These are phyloP conservation scores for Debaryomyces udenii DNA, from an alignment of 1,139 yeast species.

Conservation along the genomic window DNA sequence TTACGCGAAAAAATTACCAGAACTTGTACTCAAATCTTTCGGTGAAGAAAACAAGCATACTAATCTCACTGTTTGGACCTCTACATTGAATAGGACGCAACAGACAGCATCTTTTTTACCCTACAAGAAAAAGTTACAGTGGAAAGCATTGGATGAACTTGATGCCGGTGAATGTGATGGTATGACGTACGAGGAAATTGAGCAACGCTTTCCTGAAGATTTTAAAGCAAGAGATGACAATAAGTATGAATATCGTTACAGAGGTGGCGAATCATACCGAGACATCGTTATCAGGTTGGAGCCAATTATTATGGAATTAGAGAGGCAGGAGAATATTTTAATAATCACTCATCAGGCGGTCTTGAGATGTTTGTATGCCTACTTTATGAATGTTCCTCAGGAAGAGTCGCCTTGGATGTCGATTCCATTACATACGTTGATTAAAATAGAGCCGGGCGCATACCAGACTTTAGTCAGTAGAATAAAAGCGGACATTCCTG, in stretches of 20 bases:
- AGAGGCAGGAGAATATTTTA: conserved; percentile 92
- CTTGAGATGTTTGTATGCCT: conserved; percentile 92
- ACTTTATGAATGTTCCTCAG: conserved; percentile 97
- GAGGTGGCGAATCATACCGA: conserved; percentile 96
- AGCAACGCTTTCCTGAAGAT: conserved; percentile 84
- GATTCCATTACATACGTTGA: conserved; percentile 92
- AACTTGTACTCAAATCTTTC: conserved; percentile 70
- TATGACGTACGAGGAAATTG: conserved; percentile 30
- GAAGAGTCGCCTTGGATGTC: conserved; percentile 99
- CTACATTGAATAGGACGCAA: conserved; percentile 88
- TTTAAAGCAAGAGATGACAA: conserved; percentile 94
- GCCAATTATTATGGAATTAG: conserved; percentile 97
- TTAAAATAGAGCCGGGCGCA: conserved; percentile 91
- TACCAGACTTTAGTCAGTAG: conserved; percentile 86
- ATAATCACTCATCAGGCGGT: conserved; percentile 98
- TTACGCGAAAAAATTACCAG: conserved; percentile 84
- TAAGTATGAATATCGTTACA: conserved; percentile 91
- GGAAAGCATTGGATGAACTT: conserved; percentile 97
- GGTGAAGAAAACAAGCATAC: conserved; percentile 65
- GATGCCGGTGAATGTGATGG: conserved; percentile 99
- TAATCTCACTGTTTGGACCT: conserved; percentile 92
- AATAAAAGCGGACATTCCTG: conserved; percentile 94
- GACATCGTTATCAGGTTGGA: conserved; percentile 93
- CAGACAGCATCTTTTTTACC: conserved; percentile 88
- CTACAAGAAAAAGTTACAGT: conserved; percentile 74